phyloP scores from a whole-genome alignment of 441 rosid species.

The Gossypium gossypioides region DNA sequence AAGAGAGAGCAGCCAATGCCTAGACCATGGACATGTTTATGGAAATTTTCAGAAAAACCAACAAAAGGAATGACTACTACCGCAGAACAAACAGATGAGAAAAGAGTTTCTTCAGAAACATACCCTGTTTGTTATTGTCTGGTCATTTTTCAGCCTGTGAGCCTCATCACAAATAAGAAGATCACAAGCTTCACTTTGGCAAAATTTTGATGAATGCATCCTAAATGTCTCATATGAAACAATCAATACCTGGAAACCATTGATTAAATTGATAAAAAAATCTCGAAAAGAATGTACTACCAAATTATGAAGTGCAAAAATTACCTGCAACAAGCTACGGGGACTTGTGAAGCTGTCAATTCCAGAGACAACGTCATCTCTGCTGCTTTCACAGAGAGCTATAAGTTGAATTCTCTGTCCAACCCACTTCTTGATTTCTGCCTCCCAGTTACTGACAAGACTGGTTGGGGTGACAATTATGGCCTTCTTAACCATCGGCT shows the following conservation, averaged over 20 bases:
- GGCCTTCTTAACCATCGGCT: conserved; percentile 84
- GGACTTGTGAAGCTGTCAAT: conserved; percentile 70
- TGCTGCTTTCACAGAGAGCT: conserved; percentile 90
- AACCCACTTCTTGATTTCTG: conserved; percentile 90
- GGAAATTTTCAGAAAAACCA: conserved; percentile 13
- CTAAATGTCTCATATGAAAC: conserved; percentile 96
- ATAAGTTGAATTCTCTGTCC: conserved; percentile 80
- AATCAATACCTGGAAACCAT: conserved; percentile 59
- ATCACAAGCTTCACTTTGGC: conserved; percentile 68
- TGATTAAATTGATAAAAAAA: conserved; percentile 19
- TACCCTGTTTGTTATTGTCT: conserved; percentile 90
- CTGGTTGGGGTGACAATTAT: conserved; percentile 96
- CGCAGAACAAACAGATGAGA: conserved; percentile 7
- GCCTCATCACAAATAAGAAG: conserved; percentile 99
- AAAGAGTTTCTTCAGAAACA: conserved; percentile 14
- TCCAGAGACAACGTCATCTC: conserved; percentile 86
- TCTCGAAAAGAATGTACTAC: conserved; percentile 10
- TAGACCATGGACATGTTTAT: conserved; percentile 24
- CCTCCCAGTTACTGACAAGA: conserved; percentile 98
- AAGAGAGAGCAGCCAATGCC: conserved; percentile 90
- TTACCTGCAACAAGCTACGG: conserved; percentile 62
- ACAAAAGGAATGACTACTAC: conserved; percentile 3
- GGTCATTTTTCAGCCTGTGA: conserved; percentile 92
- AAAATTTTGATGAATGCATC: conserved; percentile 87
- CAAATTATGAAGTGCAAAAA: conserved; percentile 10